Percentiles rank a stretch among this genome's conserved stretches.
Evolutionary conservation across 2,329 filamentous ascomycete species (phyloP).

Genomic region (Colletotrichum zoysiae): DNA sequence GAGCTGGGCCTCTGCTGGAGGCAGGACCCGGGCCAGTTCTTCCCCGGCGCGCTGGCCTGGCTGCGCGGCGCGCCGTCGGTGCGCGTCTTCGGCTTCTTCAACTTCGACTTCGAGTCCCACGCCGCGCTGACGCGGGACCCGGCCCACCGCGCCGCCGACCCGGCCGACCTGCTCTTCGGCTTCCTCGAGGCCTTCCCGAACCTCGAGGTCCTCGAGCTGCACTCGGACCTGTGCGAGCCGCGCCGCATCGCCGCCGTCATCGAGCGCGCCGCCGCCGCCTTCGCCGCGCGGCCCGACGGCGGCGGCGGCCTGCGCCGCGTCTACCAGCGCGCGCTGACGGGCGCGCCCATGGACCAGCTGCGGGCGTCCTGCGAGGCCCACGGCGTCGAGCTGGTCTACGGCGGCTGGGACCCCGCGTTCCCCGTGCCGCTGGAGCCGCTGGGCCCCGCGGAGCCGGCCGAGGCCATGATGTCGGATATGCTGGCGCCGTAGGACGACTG

Average conservation of each 20-base stretch:
- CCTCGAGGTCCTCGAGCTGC: conserved; percentile 41
- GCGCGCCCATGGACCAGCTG: conserved; percentile 36
- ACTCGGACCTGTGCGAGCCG: conserved; percentile 27
- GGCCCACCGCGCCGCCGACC: conserved; percentile 28
- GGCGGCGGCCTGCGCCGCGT: conserved; percentile 26
- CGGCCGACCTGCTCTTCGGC: conserved; percentile 26
- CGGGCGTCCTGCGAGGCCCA: conserved; percentile 25
- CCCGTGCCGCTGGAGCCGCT: conserved; percentile 33
- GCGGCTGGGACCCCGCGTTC: conserved; percentile 30
- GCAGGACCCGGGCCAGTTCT: conserved; percentile 45
- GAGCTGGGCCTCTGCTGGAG: conserved; percentile 47
- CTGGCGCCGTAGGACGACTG: not conserved
- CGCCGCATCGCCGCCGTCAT: conserved; percentile 14
- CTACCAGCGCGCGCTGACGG: conserved; percentile 36
- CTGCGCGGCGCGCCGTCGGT: conserved; percentile 52
- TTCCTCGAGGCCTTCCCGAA: conserved; percentile 43
- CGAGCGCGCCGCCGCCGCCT: conserved; percentile 33
- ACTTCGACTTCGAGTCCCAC: conserved; percentile 51
- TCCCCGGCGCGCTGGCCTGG: conserved; percentile 51
- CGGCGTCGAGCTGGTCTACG: conserved; percentile 34
- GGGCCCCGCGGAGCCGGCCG: conserved; percentile 18
- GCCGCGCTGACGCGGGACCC: conserved; percentile 35
- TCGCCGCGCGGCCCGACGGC: conserved; percentile 17
- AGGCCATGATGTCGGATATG: conserved; percentile 1
- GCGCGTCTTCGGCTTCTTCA: conserved; percentile 50